A percentile compares a stretch with the other conserved stretches of the same genome.
phyloP scores from a whole-genome alignment of 805 yeast species.

The Jamesozyma piceae region DNA sequence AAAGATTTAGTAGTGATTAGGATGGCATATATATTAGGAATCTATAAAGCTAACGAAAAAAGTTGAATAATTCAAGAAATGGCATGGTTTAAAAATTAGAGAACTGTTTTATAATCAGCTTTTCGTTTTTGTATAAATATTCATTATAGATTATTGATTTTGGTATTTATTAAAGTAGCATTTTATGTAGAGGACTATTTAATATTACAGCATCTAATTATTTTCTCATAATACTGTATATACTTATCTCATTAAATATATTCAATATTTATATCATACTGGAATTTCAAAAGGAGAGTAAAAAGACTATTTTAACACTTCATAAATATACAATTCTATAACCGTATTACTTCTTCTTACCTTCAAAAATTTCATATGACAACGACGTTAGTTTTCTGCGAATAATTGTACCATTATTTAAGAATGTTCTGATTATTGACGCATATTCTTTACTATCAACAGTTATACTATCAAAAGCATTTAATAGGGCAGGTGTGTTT shows the following conservation, averaged over 20 bases:
- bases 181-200: background rate
- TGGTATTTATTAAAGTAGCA: background rate
- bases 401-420: constrained; percentile 50
- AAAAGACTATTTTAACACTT: no score
- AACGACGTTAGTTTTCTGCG: constrained; percentile 29
- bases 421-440: constrained; percentile 45
- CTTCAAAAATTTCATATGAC: constrained; percentile 31
- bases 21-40: constrained; percentile 75
- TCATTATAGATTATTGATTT: background rate
- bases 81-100: background rate
- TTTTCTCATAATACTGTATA: background rate
- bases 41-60: constrained; percentile 42
- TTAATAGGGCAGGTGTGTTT: constrained; percentile 35
- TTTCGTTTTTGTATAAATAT: background rate
- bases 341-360: constrained; percentile 22
- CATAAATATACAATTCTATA: background rate
- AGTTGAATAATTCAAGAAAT: background rate
- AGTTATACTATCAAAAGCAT: constrained; percentile 33
- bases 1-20: constrained; percentile 85
- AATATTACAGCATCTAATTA: background rate
- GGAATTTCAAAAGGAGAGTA: background rate
- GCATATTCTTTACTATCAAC: constrained; percentile 48
- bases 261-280: no score
- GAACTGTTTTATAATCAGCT: background rate
- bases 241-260: background rate